Percentiles rank a stretch among this genome's conserved stretches.
Conservation (phyloP, 2,329 filamentous ascomycete genomes). For the Fonsecaea erecta region DNA sequence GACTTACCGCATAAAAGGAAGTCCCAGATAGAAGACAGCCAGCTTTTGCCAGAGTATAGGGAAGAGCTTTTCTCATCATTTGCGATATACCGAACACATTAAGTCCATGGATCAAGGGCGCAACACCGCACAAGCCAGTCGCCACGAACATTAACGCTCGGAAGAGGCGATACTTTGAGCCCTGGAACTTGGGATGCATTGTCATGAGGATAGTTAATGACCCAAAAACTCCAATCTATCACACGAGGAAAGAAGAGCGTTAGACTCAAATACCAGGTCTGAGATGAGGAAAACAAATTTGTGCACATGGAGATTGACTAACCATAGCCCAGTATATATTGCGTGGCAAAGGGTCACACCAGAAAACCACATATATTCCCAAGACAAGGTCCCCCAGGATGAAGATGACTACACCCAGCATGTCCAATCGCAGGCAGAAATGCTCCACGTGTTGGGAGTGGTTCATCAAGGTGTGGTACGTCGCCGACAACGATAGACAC, state of each 20-base stretch:
- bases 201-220: conserved; percentile 28
- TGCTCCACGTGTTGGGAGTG: conserved; percentile 38
- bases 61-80: conserved; percentile 40
- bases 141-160: conserved; percentile 37
- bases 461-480: conserved; percentile 41
- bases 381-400: conserved; percentile 26
- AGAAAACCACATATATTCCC: conserved; percentile 32
- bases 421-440: conserved; percentile 37
- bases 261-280: conserved; percentile 6
- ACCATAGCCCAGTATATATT: conserved; percentile 29
- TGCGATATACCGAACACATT: conserved; percentile 39
- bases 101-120: conserved; percentile 40
- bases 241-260: conserved; percentile 7
- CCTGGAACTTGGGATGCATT: conserved; percentile 31
- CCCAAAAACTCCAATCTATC: conserved; percentile 23
- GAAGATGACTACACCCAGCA: conserved; percentile 30
- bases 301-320: conserved; percentile 15
- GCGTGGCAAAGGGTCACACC: conserved; percentile 24
- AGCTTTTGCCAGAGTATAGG: conserved; percentile 35
- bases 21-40: conserved; percentile 39
- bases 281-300: conserved; percentile 12
- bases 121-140: conserved; percentile 33
- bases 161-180: conserved; percentile 38
- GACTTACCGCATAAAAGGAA: conserved; percentile 40
- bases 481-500: conserved; percentile 35